Evolutionary conservation across 2,329 filamentous ascomycete species (phyloP), one percentile per base, ranked within the genome.

Genomic region (Fusarium scirpi): DNA sequence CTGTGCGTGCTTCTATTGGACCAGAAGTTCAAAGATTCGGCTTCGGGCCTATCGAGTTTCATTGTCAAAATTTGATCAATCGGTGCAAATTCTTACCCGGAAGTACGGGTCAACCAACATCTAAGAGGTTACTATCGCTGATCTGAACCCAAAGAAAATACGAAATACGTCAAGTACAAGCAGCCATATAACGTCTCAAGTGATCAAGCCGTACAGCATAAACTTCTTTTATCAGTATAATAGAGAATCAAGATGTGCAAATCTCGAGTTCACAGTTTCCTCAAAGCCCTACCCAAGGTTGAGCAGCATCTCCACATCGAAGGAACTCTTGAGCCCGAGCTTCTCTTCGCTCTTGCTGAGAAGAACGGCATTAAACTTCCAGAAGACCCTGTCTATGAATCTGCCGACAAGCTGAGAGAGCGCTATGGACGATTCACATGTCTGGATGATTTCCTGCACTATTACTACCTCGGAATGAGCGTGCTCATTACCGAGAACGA

Each of bases 291-390:
- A 30, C 92, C 92, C 69, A 94, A 94, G 83, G 92, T 90, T 80
- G 92, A 95, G 78, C 92, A 94, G 76, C 92, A 94, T 80, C 87
- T 94, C 57, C 92, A 95, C 77, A 85, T 95, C 34, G 92, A 94
- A 80, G 92, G 92, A 58, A 90, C 91, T 15, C 85, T 95, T 40
- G 89, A 90, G 43, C 91, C 92, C 2, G 81, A 85, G 58, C 84
- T 94, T 41, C 87, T 94, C 67, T 94, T 94, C 82, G 76, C 83
- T 30, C 87, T 95, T 8, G 90, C 92, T 8, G 77, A 81, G 38
- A 87, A 87, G 75, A 94, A 95, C 84, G 82, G 82, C 58, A 87
- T 94, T 72, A 41, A 82, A 4, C 85, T 94, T 6, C 89, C 89
- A 6, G 81, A 84, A 38, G 89, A 94, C 74, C 79, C 86, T 22